Percentiles rank a stretch among this genome's conserved stretches.
phyloP scores from a whole-genome alignment of 2,329 filamentous ascomycete genomes.

The Paracoccidioides lutzii region DNA sequence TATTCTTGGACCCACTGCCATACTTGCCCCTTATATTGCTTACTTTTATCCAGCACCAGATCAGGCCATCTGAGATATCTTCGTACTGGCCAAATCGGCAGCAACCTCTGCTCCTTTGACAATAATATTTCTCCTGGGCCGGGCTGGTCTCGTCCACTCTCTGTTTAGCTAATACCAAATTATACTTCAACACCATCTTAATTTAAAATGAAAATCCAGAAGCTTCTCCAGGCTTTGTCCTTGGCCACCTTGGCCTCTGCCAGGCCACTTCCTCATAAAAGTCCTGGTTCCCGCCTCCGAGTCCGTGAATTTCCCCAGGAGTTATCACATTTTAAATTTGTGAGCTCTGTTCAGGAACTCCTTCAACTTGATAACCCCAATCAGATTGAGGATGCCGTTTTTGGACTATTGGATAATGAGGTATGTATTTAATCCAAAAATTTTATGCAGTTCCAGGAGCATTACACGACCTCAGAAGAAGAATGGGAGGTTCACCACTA shows the following conservation, averaged over 20 bases:
- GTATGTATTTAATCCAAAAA: constrained; percentile 6
- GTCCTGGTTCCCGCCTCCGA: background rate
- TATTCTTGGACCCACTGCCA: background rate
- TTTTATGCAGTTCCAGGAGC: background rate
- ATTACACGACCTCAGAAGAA: too few species aligned
- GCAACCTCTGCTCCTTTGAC: background rate
- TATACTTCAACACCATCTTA: background rate
- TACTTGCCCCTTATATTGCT: background rate
- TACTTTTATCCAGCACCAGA: background rate
- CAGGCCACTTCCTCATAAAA: background rate
- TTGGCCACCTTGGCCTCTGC: background rate
- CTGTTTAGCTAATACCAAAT: background rate
- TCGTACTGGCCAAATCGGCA: background rate
- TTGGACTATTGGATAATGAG: constrained; percentile 41
- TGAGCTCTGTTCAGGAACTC: constrained; percentile 33
- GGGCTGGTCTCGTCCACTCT: constrained; percentile 3
- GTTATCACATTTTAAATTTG: constrained; percentile 41
- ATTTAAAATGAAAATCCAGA: constrained; percentile 1
- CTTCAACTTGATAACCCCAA: constrained; percentile 38
- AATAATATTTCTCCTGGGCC: background rate
- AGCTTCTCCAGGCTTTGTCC: constrained; percentile 1
- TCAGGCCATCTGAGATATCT: background rate
- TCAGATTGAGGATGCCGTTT: constrained; percentile 37
- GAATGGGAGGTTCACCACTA: background rate
- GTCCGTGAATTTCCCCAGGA: constrained; percentile 45